Evolutionary conservation across 2,329 filamentous ascomycete genomes (phyloP), one percentile per base, ranked within the genome.

Genomic region (Hymenoscyphus repandus): DNA sequence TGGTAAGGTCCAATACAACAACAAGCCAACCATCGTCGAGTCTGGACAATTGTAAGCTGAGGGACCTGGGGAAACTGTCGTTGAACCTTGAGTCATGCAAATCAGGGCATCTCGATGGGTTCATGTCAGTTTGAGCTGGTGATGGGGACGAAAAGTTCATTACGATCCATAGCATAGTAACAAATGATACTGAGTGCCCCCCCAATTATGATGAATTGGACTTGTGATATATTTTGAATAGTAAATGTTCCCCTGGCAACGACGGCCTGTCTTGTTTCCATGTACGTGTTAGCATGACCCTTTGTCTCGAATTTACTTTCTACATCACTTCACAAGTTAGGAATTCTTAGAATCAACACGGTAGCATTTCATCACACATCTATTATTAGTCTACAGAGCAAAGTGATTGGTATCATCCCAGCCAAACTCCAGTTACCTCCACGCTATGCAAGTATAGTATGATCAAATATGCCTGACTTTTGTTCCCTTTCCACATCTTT

Each of bases 1-100:
- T 64, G 82, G 82, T 54, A 68, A 72, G 53, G 71, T 82, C 67
- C 74, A 77, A 66, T 80, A 78, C 70, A 60, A 58, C 66, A 77
- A 77, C 69, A 75, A 75, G 66, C 77, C 82, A 58, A 79, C 75
- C 66, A 85, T 85, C 59, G 70, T 76, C 61, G 66, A 73, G 56
- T 72, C 67, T 61, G 82, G 82, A 63, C 66, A 70, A 62, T 59
- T 71, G 65, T 78, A 78, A 72, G 53, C 54, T 39, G 40, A 44
- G n/a, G 32, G 20, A 10, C 38, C 30, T 31, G 41, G 17, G 40
- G 45, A 40, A 34, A 49, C 40, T 53, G 48, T 38, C 37, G 37
- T 48, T 52, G 36, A 51, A 49, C 39, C 44, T 54, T 50, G 47
- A 51, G 44, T 36, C 49, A 49, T 52, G 44, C 51, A 45, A 50